Conservation (phyloP, 1,284 basidiomycete genomes). For the Ustilago sp. region DNA sequence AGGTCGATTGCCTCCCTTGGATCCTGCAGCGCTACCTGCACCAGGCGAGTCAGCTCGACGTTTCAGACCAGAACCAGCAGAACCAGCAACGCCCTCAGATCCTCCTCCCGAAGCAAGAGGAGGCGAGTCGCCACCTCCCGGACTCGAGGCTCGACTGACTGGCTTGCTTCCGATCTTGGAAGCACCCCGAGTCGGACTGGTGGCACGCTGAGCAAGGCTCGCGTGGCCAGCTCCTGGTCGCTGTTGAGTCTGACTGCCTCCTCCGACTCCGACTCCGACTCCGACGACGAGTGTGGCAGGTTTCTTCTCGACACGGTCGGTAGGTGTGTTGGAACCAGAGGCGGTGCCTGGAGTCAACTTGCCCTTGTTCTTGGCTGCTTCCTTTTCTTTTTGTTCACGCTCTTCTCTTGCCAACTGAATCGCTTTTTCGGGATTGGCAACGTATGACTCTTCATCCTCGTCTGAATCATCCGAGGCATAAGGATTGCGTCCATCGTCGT, state of each 20-base stretch:
- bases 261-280: no score
- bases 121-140: constrained; percentile 43
- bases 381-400: constrained; percentile 55
- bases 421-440: constrained; percentile 68
- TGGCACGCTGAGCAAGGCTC: constrained; percentile 57
- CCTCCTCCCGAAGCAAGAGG: constrained; percentile 15
- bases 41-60: constrained; percentile 40
- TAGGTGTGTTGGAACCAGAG: constrained; percentile 47
- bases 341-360: constrained; percentile 23
- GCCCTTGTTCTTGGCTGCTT: constrained; percentile 46
- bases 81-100: constrained; percentile 1
- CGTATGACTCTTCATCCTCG: constrained; percentile 64
- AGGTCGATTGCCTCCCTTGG: constrained; percentile 19
- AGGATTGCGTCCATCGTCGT: constrained; percentile 66
- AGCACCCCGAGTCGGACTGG: constrained; percentile 44
- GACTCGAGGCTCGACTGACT: constrained; percentile 48
- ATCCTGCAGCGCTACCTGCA: constrained; percentile 6
- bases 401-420: constrained; percentile 66
- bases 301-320: constrained; percentile 43
- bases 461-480: constrained; percentile 65
- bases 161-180: constrained; percentile 56
- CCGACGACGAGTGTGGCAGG: constrained; percentile 12
- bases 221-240: constrained; percentile 58
- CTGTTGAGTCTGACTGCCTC: constrained; percentile 22
- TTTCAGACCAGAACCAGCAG: constrained; percentile 35